Evolutionary conservation across 2,329 filamentous ascomycete species (phyloP), one percentile per base, ranked within the genome.

Genomic region (Scedosporium boydii): DNA sequence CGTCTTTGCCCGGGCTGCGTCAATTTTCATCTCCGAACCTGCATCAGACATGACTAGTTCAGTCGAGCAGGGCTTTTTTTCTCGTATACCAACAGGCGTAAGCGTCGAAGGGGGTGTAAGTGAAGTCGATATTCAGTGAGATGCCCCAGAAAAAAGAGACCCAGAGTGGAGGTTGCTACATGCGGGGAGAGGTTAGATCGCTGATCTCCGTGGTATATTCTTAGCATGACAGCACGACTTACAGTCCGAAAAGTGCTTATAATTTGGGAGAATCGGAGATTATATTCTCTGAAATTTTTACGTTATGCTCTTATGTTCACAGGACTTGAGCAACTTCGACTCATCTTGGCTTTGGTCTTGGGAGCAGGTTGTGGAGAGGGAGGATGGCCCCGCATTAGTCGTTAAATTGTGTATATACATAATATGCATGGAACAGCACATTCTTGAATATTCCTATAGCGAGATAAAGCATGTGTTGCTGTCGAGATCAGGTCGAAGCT

Each of bases 1-100:
- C 62, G 79, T 78, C 64, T 82, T 79, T 55, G 87, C 86, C 73
- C 88, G 83, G 61, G 80, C 71, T 0, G 84, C 78, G 67, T 87
- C 80, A 66, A 88, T 76, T 69, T 83, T 84, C 84, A 89, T 89
- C 64, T 82, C 77, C 16, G 63, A 12, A 16, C 1, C 59, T 44
- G 16, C 29, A 16, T 27, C 48, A n/a, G 59, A 61, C 59, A 61
- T 61, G 29, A 21, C 41, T 21, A 26, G 26, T 2, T 27, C 18
- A 14, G 6, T 14, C 23, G 21, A 27, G 12, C 12, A 27, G 1
- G 23, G 18, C 3, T 55, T 12, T 3, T 1, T 23, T 3, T 18
- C 10, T 55, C 7, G 21, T 55, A 16, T 16, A 16, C 23, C 12
- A 4, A 26, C 2, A 29, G 12, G 18, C 23, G 21, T 14, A 12